Conservation (phyloP, 1,284 basidiomycete genomes). For the Cutaneotrichosporon daszewskae region DNA sequence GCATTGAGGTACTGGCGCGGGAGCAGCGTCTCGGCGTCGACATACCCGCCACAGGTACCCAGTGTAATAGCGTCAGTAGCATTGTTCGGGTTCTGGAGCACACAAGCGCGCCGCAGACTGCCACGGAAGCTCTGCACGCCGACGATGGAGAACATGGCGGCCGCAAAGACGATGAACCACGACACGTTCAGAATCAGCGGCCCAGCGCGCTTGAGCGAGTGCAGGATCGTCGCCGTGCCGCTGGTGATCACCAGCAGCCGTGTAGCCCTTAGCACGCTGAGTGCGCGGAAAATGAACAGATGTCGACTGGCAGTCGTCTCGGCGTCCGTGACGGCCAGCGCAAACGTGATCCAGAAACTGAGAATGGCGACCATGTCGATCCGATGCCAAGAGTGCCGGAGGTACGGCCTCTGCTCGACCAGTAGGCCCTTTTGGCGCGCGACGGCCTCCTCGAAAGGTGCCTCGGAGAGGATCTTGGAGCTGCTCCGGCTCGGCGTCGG, state of each 20-base stretch:
- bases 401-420: conserved; percentile 58
- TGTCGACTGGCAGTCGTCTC: conserved; percentile 63
- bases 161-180: conserved; percentile 86
- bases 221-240: conserved; percentile 92
- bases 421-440: conserved; percentile 43
- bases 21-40: conserved; percentile 57
- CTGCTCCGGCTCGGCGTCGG: conserved; percentile 9
- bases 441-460: conserved; percentile 52
- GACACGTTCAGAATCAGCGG: conserved; percentile 83
- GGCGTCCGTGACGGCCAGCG: conserved; percentile 59
- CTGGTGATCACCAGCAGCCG: conserved; percentile 81
- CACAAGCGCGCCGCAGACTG: conserved; percentile 60
- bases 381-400: conserved; percentile 89
- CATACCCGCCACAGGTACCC: conserved; percentile 65
- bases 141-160: conserved; percentile 82
- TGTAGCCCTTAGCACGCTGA: conserved; percentile 79
- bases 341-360: conserved; percentile 58
- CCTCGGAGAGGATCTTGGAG: conserved; percentile 27
- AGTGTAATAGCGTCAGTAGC: conserved; percentile 34
- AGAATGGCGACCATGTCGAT: conserved; percentile 80
- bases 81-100: conserved; percentile 46
- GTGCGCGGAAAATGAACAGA: conserved; percentile 80
- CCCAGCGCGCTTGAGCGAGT: conserved; percentile 82
- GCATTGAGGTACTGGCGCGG: conserved; percentile 21
- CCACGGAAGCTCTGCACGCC: conserved; percentile 87